Evolutionary conservation across 805 yeast species (phyloP).

Genomic region (Yarrowia divulgata): DNA sequence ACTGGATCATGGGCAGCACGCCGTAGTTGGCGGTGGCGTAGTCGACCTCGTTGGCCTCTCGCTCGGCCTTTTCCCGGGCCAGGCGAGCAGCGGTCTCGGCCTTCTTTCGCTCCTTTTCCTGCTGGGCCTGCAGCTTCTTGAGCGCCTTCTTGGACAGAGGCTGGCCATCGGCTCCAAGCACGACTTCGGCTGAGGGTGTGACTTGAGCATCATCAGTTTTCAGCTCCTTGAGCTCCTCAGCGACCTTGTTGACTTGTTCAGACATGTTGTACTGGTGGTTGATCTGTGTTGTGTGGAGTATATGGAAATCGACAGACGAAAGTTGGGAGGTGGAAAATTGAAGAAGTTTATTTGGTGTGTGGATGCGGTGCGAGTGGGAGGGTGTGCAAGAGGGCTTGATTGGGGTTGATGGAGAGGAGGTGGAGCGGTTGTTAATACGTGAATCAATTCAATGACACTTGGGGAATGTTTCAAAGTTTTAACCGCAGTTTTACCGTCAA

Average conservation of each 20-base stretch:
- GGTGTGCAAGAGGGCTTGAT: too few relatives aligned
- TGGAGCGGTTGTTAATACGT: too few relatives aligned
- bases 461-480: too few relatives aligned
- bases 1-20: conserved; percentile 83
- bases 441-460: too few relatives aligned
- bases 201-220: conserved; percentile 28
- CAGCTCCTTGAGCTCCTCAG: conserved; percentile 43
- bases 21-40: conserved; percentile 91
- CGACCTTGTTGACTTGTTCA: conserved; percentile 44
- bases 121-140: conserved; percentile 86
- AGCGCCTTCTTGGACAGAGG: conserved; percentile 93
- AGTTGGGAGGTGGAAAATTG: conserved; percentile 25
- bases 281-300: not conserved
- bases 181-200: too few relatives aligned
- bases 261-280: conserved; percentile 43
- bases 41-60: conserved; percentile 77
- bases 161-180: conserved; percentile 76
- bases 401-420: too few relatives aligned
- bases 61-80: conserved; percentile 85
- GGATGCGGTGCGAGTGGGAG: too few relatives aligned
- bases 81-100: conserved; percentile 89
- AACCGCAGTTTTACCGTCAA: too few relatives aligned
- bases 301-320: not conserved
- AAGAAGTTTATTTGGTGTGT: not conserved
- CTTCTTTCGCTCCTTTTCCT: conserved; percentile 89